These are phyloP conservation scores for Rubroboletus pulcherrimus DNA, from an alignment of 768 basidiomycete genomes.

Conservation along the genomic window DNA sequence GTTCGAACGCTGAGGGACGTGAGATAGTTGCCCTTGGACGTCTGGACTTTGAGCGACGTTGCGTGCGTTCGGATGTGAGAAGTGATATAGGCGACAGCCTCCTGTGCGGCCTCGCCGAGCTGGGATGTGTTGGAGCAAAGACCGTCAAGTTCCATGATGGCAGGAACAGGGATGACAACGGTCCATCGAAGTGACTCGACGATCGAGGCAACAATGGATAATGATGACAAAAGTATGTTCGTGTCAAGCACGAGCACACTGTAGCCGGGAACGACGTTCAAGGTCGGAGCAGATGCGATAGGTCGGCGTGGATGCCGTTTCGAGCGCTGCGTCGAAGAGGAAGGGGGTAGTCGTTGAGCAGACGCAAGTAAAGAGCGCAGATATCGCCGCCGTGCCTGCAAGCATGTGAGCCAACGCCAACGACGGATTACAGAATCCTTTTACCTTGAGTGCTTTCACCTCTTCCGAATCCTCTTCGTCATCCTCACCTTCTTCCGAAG, in stretches of 20 bases:
- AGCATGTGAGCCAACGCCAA: slow-evolving; percentile 5
- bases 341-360: slow-evolving; percentile 31
- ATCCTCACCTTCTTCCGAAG: slow-evolving; percentile 41
- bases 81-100: slow-evolving; percentile 73
- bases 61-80: slow-evolving; percentile 71
- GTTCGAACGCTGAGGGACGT: slow-evolving; percentile 75
- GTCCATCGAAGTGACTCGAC: slow-evolving; percentile 85
- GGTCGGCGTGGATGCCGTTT: slow-evolving; percentile 28
- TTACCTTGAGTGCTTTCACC: slow-evolving; percentile 78
- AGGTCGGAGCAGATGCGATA: slow-evolving; percentile 34
- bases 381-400: slow-evolving; percentile 70
- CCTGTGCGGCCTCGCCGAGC: slow-evolving; percentile 71
- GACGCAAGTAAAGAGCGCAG: slow-evolving; percentile 63
- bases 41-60: slow-evolving; percentile 86
- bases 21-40: slow-evolving; percentile 92
- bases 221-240: slow-evolving; percentile 86
- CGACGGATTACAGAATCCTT: slow-evolving; percentile 7
- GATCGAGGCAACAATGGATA: slow-evolving; percentile 67
- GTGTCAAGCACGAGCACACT: slow-evolving; percentile 92
- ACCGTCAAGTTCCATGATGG: slow-evolving; percentile 97
- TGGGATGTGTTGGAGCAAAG: slow-evolving; percentile 59
- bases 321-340: slow-evolving; percentile 27
- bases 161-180: slow-evolving; percentile 86
- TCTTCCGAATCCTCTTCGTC: slow-evolving; percentile 69
- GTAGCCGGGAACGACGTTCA: slow-evolving; percentile 76